Evolutionary conservation across 164 flowering plant genomes (phyloP), one percentile per base, ranked within the genome.

Genomic region (Platanus orientalis): DNA sequence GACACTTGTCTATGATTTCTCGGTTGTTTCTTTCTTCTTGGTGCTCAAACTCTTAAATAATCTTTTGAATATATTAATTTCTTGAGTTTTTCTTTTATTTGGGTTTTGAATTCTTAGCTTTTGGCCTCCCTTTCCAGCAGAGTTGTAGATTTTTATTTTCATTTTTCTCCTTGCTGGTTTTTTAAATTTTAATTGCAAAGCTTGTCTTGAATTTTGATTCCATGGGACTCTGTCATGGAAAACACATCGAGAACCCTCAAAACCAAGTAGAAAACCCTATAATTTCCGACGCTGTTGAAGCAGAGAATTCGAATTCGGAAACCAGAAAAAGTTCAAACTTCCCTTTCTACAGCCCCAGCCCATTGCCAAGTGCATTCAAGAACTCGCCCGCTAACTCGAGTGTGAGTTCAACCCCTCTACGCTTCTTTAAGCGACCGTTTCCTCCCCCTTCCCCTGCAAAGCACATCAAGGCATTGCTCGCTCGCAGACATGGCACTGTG

Each of bases 371-470:
- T 65, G 68, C 67, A 6, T 92, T 86, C 83, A 87, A 81, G 78
- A 83, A 77, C 71, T 89, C 96, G 0, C 95, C 96, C 0, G 87
- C 96, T 0, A 75, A 80, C 54, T 78, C 89, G 12, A 86, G 88
- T 57, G 85, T 77, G 10, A 77, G 29, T 55, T 87, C 96, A 0
- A 88, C 96, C 10, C 96, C 96, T 48, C 58, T 79, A 36, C 78
- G 93, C 23, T 34, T 88, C 34, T 84, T 89, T 63, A 89, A 86
- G 73, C 84, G 95, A 16, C 95, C 97, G 0, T 93, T 90, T 52
- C 97, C 96, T 0, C 98, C 98, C n/a, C 98, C 98, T 2, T 93
- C 72, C n/a, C n/a, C n/a, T n/a, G n/a, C n/a, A n/a, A n/a, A n/a
- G n/a, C n/a, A n/a, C n/a, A n/a, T n/a, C n/a, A n/a, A n/a, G n/a